These are phyloP conservation scores for Sambucus nigra DNA, from an alignment of 129 eudicot species.

Conservation along the genomic window DNA sequence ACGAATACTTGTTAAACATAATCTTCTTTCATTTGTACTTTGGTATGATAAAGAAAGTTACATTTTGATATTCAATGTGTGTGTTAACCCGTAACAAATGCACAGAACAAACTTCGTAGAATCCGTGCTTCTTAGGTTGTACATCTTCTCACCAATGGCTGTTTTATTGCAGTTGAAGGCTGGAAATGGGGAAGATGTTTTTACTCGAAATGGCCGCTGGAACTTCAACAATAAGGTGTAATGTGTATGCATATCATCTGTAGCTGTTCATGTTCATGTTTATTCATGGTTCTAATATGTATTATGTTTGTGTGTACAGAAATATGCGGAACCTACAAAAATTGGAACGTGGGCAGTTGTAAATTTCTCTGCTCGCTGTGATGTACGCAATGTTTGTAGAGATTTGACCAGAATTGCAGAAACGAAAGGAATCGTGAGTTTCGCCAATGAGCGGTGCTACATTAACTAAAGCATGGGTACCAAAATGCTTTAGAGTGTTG, in stretches of 20 bases:
- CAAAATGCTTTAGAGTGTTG: too few relatives aligned
- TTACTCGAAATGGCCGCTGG: constrained; percentile 64
- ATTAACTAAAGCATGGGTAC: constrained; percentile 56
- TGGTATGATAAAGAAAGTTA: too few relatives aligned
- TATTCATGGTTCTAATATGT: neutral
- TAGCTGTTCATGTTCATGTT: neutral
- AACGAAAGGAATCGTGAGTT: constrained; percentile 40
- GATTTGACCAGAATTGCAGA: constrained; percentile 38
- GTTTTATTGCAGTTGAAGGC: constrained; percentile 46
- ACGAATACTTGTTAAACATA: too few relatives aligned
- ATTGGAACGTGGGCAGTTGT: constrained; percentile 40
- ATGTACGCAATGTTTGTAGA: constrained; percentile 25
- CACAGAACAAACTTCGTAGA: too few relatives aligned
- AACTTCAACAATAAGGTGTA: constrained; percentile 60
- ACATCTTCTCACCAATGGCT: too few relatives aligned
- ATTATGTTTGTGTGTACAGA: constrained; percentile 11
- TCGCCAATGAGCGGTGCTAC: too few relatives aligned
- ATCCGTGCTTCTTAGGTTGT: too few relatives aligned
- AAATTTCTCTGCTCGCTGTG: too few relatives aligned
- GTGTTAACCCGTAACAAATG: too few relatives aligned
- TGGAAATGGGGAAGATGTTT: constrained; percentile 61
- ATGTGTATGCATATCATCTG: too few relatives aligned
- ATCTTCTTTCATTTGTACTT: too few relatives aligned
- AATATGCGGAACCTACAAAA: constrained; percentile 36
- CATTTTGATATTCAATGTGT: too few relatives aligned